phyloP scores from a whole-genome alignment of 371 early-diverging fungal genomes.

The Lichtheimia hyalospora region DNA sequence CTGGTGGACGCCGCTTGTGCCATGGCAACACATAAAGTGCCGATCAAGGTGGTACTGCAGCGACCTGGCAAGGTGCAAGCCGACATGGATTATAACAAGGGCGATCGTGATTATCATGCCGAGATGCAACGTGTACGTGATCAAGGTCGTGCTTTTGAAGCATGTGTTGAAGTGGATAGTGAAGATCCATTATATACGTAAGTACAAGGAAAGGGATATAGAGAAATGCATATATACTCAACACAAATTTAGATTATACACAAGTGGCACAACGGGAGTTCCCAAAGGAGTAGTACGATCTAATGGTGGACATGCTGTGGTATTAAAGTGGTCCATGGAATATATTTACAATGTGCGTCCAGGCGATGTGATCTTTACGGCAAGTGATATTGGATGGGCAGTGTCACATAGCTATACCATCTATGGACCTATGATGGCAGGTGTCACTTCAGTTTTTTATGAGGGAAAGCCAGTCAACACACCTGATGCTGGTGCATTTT shows the following conservation, averaged over 20 bases:
- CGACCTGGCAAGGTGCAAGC: constrained; percentile 53
- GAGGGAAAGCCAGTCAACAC: constrained; percentile 89
- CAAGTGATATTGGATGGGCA: constrained; percentile 95
- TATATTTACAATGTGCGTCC: constrained; percentile 75
- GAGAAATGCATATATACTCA: background rate
- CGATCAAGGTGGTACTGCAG: constrained; percentile 58
- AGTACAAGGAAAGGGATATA: background rate
- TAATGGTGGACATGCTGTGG: constrained; percentile 89
- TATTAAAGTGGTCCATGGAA: constrained; percentile 75
- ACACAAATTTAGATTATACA: constrained; percentile 71
- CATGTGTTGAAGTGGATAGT: constrained; percentile 73
- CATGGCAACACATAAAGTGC: constrained; percentile 54
- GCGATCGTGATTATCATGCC: constrained; percentile 64
- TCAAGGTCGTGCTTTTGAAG: constrained; percentile 30
- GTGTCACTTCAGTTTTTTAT: constrained; percentile 86
- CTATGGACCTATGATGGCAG: constrained; percentile 89
- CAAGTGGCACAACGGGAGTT: constrained; percentile 84
- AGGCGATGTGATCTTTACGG: constrained; percentile 77
- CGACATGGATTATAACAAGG: constrained; percentile 41
- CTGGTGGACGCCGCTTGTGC: constrained; percentile 66
- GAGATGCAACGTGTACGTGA: constrained; percentile 48
- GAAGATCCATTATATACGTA: constrained; percentile 82
- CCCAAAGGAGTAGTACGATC: constrained; percentile 93
- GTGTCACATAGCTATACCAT: constrained; percentile 90
- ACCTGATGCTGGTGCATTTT: constrained; percentile 81